phyloP scores from a whole-genome alignment of 805 yeast species.

The Kodamaea kaohsiungensis region DNA sequence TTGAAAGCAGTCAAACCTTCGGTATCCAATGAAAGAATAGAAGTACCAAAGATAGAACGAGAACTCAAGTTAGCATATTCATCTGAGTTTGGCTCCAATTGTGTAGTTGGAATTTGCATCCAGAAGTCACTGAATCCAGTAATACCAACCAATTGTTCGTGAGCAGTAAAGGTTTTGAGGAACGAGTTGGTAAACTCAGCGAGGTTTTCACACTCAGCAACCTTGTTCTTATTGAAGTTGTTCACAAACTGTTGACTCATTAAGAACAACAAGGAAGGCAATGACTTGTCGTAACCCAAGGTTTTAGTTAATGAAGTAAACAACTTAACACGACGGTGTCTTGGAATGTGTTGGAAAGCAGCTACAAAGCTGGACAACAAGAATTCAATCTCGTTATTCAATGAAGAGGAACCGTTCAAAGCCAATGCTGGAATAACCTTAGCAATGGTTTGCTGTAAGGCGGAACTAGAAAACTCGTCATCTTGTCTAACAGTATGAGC shows the following conservation, averaged over 20 bases:
- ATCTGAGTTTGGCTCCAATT: conserved; percentile 39
- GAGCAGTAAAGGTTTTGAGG: conserved; percentile 63
- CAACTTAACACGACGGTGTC: conserved; percentile 89
- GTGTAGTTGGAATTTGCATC: conserved; percentile 46
- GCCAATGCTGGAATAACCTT: conserved; percentile 87
- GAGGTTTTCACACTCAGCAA: conserved; percentile 64
- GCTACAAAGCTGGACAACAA: conserved; percentile 86
- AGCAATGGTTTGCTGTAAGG: conserved; percentile 86
- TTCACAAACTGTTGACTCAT: conserved; percentile 77
- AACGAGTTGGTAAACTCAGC: conserved; percentile 74
- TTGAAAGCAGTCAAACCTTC: conserved; percentile 52
- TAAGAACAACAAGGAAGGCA: conserved; percentile 73
- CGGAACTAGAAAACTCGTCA: conserved; percentile 91
- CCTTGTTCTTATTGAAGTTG: conserved; percentile 48
- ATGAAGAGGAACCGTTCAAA: conserved; percentile 41
- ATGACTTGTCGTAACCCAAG: conserved; percentile 63
- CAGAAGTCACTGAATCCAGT: conserved; percentile 52
- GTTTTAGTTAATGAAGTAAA: conserved; percentile 78
- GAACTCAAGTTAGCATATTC: conserved; percentile 41
- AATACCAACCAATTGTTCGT: conserved; percentile 64
- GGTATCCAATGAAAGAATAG: conserved; percentile 50
- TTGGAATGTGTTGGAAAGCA: conserved; percentile 93
- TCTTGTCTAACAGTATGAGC: conserved; percentile 96
- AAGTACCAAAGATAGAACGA: conserved; percentile 64
- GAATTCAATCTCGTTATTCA: conserved; percentile 72